Conservation (phyloP, 805 yeast genomes). For the Cephaloascus albidus region DNA sequence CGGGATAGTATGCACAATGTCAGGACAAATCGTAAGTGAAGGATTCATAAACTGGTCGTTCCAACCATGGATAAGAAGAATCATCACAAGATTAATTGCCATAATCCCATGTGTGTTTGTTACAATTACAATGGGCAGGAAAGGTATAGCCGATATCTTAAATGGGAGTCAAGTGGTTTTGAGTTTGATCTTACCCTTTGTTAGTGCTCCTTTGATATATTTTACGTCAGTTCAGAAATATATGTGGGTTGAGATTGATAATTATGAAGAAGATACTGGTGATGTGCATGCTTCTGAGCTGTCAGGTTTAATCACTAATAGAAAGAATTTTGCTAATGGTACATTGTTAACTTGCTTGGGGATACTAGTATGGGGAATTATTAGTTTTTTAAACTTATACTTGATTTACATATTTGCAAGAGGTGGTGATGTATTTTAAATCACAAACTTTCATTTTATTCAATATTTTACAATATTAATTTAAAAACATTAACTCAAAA, state of each 20-base stretch:
- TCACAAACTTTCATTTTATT: no score
- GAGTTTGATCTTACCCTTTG: slow-evolving; percentile 32
- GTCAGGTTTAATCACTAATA: slow-evolving; percentile 1
- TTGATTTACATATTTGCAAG: slow-evolving; percentile 23
- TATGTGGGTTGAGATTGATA: slow-evolving; percentile 25
- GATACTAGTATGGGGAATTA: slow-evolving; percentile 28
- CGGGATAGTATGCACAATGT: slow-evolving; percentile 39
- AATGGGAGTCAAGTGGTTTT: slow-evolving; percentile 34
- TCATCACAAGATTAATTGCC: slow-evolving; percentile 29
- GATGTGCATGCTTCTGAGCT: neutral
- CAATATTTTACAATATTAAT: no score
- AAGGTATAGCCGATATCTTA: slow-evolving; percentile 34
- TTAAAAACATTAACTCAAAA: neutral
- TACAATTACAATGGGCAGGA: slow-evolving; percentile 27
- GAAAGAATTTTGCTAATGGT: slow-evolving; percentile 28
- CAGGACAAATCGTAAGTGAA: slow-evolving; percentile 36
- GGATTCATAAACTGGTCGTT: slow-evolving; percentile 36
- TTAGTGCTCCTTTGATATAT: slow-evolving; percentile 35
- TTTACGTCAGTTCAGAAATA: slow-evolving; percentile 28
- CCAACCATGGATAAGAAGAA: slow-evolving; percentile 32
- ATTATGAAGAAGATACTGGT: neutral
- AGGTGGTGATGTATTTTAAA: neutral
- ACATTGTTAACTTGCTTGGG: slow-evolving; percentile 19
- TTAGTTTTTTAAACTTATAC: slow-evolving; percentile 27
- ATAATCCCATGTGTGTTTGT: slow-evolving; percentile 30